Percentiles rank a stretch among this genome's conserved stretches.
Evolutionary conservation across 176 grass and related monocot genomes (phyloP).

Genomic region (Rhynchospora tenuis): DNA sequence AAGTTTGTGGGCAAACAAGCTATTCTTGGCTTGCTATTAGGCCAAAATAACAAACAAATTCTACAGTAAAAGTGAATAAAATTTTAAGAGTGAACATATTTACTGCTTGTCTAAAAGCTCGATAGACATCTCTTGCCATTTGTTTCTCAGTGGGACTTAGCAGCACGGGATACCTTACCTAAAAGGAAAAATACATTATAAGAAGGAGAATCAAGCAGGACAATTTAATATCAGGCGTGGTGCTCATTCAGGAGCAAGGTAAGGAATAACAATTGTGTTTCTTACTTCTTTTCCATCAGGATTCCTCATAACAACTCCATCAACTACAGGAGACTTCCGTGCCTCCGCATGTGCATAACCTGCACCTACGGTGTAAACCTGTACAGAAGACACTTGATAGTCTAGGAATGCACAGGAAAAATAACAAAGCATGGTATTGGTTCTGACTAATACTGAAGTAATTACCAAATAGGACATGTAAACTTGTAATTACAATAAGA

Average conservation of each 20-base stretch:
- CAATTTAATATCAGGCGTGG: constrained; percentile 7
- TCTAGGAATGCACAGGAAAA: constrained; percentile 10
- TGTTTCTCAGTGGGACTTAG: constrained; percentile 89
- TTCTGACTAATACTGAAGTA: not conserved
- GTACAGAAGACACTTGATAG: constrained; percentile 17
- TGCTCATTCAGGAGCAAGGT: not conserved
- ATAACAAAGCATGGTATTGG: not conserved
- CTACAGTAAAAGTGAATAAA: constrained; percentile 8
- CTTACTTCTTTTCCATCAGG: constrained; percentile 93
- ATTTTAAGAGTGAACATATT: constrained; percentile 4
- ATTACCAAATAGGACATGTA: not conserved
- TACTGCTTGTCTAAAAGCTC: constrained; percentile 93
- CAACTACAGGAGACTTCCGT: constrained; percentile 91
- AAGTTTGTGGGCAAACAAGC: not conserved
- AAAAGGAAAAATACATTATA: constrained; percentile 32
- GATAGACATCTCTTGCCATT: constrained; percentile 81
- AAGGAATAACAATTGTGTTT: constrained; percentile 7
- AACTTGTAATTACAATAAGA: not conserved
- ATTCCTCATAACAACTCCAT: constrained; percentile 97
- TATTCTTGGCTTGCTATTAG: not conserved
- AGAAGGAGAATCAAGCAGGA: constrained; percentile 4
- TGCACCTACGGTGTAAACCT: constrained; percentile 90
- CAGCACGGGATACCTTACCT: constrained; percentile 95
- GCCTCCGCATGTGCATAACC: constrained; percentile 98
- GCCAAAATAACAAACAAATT: constrained; percentile 3